Base-by-base conservation (phyloP, 176 grass and related monocot species). In the Carex littledalei region DNA sequence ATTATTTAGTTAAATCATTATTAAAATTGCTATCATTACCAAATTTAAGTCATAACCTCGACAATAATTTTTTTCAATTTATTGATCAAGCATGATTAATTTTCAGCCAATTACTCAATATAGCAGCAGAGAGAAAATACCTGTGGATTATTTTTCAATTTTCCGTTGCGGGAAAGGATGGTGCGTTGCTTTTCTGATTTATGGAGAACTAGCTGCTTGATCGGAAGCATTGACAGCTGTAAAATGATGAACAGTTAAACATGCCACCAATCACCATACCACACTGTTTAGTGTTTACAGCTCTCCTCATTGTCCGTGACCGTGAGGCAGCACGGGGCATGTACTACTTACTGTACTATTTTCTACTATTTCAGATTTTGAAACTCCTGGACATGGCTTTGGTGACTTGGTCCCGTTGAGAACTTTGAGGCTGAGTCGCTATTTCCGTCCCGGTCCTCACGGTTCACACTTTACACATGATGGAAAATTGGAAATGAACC, bases 121-220 rank as follows among this genome's bases (percentile, higher is more conserved):
- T 6, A 61, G 17, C 3, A 61, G 9, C 59, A 60, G n/a, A 53
- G 47, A 50, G 47, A 50, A 50, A 50, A 50, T 11, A 50, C 47
- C 2, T 12, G 2, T 12, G 47, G 47, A 50, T 50, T 50, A 11
- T 29, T 29, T 29, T 29, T 29, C 26, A 29, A 29, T 29, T 22
- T 82, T 24, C 56, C 61, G 18, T 10, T 3, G 29, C 49, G 7
- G 79, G 79, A 50, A 82, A 64, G 26, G 29, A 82, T 3, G 7
- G 45, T n/a, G 59, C 59, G 13, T 66, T 37, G 49, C 57, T 15
- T 35, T 81, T 60, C 32, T 82, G 79, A 82, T 82, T 50, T 64
- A 3, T 64, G 18, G 24, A 82, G 79, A 47, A 65, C 16, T 29
- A 60, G 43, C 14, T 82, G 58, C 79, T 82, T 50, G 3, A 50